phyloP scores from a whole-genome alignment of 2,329 filamentous ascomycete species.

The Mycosphaerella sp. region DNA sequence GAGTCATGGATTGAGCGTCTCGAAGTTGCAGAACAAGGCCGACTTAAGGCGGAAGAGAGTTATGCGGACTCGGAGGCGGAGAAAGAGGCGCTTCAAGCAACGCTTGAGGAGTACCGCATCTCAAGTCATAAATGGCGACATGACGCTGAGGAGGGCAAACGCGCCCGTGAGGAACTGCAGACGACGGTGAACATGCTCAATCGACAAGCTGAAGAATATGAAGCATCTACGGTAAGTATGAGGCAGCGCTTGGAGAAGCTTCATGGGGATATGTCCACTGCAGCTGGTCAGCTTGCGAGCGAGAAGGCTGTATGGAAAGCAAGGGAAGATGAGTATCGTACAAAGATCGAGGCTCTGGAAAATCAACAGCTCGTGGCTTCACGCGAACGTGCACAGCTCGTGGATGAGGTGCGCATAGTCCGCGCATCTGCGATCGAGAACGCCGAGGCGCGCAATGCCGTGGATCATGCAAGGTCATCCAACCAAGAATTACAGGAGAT shows the following conservation, averaged over 20 bases:
- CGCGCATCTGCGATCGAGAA: constrained; percentile 63
- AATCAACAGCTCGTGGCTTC: constrained; percentile 45
- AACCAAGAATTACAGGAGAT: constrained; percentile 28
- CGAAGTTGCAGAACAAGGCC: constrained; percentile 32
- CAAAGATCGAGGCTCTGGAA: constrained; percentile 50
- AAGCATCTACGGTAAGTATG: constrained; percentile 54
- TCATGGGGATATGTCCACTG: constrained; percentile 77
- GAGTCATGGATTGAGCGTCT: constrained; percentile 37
- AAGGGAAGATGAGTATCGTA: constrained; percentile 54
- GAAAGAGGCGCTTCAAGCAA: constrained; percentile 56
- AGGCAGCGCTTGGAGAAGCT: constrained; percentile 76
- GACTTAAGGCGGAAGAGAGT: constrained; percentile 28
- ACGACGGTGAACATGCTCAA: constrained; percentile 60
- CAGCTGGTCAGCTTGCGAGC: constrained; percentile 70
- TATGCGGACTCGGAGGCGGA: constrained; percentile 47
- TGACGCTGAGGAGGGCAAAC: constrained; percentile 52
- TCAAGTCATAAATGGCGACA: constrained; percentile 54
- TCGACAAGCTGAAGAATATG: constrained; percentile 77
- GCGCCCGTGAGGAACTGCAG: constrained; percentile 62
- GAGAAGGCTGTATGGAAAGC: constrained; percentile 75
- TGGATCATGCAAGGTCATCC: constrained; percentile 40
- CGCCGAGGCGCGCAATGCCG: constrained; percentile 70
- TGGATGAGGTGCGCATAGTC: constrained; percentile 42
- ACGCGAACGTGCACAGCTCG: constrained; percentile 41
- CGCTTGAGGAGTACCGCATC: constrained; percentile 58